Evolutionary conservation across 2,329 filamentous ascomycete species (phyloP).

Genomic region (Diplodia intermedia): DNA sequence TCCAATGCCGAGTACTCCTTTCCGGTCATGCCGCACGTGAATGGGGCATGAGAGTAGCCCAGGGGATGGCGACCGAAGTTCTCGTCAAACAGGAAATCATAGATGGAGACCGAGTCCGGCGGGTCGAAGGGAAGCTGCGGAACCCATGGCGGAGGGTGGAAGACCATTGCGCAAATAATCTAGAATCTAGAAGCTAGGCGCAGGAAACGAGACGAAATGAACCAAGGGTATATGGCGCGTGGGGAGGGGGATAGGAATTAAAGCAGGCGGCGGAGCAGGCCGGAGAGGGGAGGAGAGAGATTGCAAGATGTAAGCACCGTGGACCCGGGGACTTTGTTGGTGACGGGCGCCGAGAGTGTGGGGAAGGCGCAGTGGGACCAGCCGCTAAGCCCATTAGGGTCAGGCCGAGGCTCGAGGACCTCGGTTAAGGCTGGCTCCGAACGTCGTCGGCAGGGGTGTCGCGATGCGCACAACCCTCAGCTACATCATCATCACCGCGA

Average conservation of each 20-base stretch:
- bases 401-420: conserved; percentile 16
- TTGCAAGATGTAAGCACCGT: too few relatives aligned
- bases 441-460: too few relatives aligned
- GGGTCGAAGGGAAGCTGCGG: conserved; percentile 67
- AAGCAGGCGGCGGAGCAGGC: background rate
- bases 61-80: conserved; percentile 70
- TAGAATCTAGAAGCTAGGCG: background rate
- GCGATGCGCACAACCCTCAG: background rate
- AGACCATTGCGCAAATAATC: conserved; percentile 53
- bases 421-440: conserved; percentile 2
- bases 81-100: conserved; percentile 79
- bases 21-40: conserved; percentile 77
- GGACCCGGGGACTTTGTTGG: background rate
- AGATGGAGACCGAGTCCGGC: conserved; percentile 76
- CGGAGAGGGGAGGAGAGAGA: background rate
- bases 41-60: conserved; percentile 70
- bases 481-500: background rate
- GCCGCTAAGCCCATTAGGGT: background rate
- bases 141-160: conserved; percentile 67
- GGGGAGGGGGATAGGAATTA: background rate
- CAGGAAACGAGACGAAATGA: background rate
- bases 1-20: conserved; percentile 69
- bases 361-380: background rate
- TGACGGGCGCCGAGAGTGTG: conserved; percentile 14
- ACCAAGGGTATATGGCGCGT: background rate